Conservation (phyloP, 2,329 filamentous ascomycete genomes). For the Trichoderma sp. region DNA sequence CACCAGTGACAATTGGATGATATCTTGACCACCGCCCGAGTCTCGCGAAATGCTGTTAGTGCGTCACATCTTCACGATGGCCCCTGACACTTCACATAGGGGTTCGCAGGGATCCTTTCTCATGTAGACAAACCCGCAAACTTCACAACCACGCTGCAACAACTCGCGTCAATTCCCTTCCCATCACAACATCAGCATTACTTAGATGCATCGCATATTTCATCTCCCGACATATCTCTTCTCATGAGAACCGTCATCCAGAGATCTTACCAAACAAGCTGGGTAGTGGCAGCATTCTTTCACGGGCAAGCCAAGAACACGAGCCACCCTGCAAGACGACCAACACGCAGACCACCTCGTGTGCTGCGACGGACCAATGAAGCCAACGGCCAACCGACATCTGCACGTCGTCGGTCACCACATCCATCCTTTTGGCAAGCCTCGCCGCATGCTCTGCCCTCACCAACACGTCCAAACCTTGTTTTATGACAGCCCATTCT, state of each 20-base stretch:
- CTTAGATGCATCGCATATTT: too few species aligned
- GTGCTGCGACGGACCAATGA: background rate
- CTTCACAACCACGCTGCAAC: background rate
- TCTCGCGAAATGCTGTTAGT: background rate
- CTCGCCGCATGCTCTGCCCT: background rate
- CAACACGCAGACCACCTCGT: constrained; percentile 5
- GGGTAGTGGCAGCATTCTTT: background rate
- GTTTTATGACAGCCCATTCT: background rate
- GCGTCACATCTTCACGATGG: background rate
- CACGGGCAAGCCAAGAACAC: background rate
- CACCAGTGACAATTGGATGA: too few species aligned
- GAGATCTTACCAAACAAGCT: background rate
- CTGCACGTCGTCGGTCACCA: constrained; percentile 4
- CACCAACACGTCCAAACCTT: background rate
- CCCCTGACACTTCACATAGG: background rate
- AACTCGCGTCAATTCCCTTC: background rate
- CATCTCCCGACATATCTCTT: background rate
- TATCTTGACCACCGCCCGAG: background rate
- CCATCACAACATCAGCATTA: too few species aligned
- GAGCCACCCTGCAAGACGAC: background rate
- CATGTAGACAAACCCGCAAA: background rate
- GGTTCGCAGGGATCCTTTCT: background rate
- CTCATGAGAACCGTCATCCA: background rate
- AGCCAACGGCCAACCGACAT: constrained; percentile 14
- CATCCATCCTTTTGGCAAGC: background rate